phyloP scores from a whole-genome alignment of 169 alveolate genomes.

The Plasmodium gaboni region DNA sequence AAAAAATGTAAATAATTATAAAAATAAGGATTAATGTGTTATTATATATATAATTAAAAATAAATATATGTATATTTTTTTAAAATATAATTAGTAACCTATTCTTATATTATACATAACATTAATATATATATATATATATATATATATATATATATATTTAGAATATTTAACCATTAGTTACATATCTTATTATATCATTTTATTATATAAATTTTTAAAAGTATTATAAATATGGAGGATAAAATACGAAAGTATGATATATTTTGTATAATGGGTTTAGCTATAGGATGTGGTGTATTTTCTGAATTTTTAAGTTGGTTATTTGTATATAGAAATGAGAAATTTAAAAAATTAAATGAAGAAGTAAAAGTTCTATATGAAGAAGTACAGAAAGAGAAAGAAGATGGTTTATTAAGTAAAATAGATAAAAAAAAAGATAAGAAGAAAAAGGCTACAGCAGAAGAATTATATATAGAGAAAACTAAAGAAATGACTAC shows the following conservation, averaged over 20 bases:
- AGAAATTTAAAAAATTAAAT: conserved; percentile 42
- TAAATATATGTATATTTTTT: no score
- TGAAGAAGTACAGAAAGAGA: conserved; percentile 75
- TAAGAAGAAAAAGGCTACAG: conserved; percentile 24
- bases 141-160: neutral
- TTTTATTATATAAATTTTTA: neutral
- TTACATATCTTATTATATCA: neutral
- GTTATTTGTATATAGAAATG: conserved; percentile 77
- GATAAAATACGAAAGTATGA: conserved; percentile 43
- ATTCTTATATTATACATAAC: no score
- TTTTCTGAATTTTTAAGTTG: conserved; percentile 77
- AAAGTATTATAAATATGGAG: conserved; percentile 29
- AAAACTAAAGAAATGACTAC: conserved; percentile 71
- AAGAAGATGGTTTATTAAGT: conserved; percentile 74
- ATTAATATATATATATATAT: no score
- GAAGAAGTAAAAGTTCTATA: conserved; percentile 69
- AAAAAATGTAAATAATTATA: no score
- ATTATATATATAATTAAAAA: no score
- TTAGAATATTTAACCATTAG: no score
- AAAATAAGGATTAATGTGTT: no score
- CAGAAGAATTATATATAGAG: conserved; percentile 59
- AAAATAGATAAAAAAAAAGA: conserved; percentile 61
- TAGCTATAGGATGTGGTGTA: conserved; percentile 68
- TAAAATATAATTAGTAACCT: no score
- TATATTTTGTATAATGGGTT: conserved; percentile 50